phyloP scores from a whole-genome alignment of 1,284 basidiomycete genomes.

The Abortiporus biennis region DNA sequence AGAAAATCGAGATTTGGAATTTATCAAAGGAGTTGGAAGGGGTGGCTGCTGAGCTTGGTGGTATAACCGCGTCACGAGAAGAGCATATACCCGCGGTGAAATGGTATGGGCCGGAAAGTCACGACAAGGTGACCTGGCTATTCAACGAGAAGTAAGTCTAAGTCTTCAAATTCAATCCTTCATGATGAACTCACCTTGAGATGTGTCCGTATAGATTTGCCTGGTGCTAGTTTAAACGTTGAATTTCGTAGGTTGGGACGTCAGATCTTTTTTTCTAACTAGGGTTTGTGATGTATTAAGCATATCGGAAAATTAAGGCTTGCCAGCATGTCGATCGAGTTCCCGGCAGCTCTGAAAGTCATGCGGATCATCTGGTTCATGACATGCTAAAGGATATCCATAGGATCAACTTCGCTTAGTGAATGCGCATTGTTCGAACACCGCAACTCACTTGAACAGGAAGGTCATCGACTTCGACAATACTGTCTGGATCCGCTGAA shows the following conservation, averaged over 20 bases:
- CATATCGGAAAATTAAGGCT: too few relatives aligned
- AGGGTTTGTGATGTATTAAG: too few relatives aligned
- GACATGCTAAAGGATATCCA: constrained; percentile 38
- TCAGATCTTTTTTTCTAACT: too few relatives aligned
- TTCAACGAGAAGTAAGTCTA: constrained; percentile 40
- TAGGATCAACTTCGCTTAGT: neutral
- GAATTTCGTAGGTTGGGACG: too few relatives aligned
- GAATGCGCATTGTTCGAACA: too few relatives aligned
- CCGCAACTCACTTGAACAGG: constrained; percentile 32
- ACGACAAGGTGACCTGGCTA: constrained; percentile 39
- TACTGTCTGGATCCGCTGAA: constrained; percentile 26
- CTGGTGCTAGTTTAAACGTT: constrained; percentile 3
- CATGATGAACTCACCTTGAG: neutral
- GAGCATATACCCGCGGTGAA: constrained; percentile 50
- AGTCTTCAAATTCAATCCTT: neutral
- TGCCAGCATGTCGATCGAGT: neutral
- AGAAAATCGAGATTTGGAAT: constrained; percentile 53
- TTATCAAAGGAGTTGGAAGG: constrained; percentile 30
- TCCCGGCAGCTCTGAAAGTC: constrained; percentile 38
- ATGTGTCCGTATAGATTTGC: constrained; percentile 3
- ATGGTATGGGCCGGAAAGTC: constrained; percentile 45
- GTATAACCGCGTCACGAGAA: constrained; percentile 30
- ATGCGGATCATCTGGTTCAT: constrained; percentile 44
- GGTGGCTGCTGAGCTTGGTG: constrained; percentile 26
- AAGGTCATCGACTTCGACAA: constrained; percentile 42